A percentile compares a stretch with the other conserved stretches of the same genome.
Conservation (phyloP, 2,329 filamentous ascomycete genomes). For the Cordyceps javanica region DNA sequence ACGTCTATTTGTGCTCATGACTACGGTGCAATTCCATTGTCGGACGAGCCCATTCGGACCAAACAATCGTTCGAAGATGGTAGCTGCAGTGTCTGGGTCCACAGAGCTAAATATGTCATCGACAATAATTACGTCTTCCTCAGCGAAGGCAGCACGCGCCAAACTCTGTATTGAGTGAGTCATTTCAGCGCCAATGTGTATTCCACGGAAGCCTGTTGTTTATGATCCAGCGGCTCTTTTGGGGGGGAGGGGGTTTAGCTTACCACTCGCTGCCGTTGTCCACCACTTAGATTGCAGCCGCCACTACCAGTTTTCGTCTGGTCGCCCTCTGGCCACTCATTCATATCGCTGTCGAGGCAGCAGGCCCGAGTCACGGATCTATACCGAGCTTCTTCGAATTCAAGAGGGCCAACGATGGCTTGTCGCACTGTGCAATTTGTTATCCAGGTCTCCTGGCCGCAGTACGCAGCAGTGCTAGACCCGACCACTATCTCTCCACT, state of each 20-base stretch:
- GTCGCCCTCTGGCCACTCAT: not conserved
- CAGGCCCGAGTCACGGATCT: not conserved
- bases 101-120: constrained; percentile 5
- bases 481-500: not conserved
- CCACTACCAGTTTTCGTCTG: not conserved
- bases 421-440: not conserved
- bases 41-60: not conserved
- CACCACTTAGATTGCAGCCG: constrained; percentile 1
- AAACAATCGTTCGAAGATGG: not conserved
- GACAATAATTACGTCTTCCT: not conserved
- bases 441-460: not conserved
- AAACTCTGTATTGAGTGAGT: not conserved
- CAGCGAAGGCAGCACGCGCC: not conserved
- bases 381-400: not conserved
- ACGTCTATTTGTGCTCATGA: constrained; percentile 4
- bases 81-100: not conserved
- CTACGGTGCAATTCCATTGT: not conserved
- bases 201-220: not conserved
- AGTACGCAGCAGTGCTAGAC: not conserved
- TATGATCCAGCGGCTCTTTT: too few relatives aligned
- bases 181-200: not conserved
- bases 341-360: not conserved
- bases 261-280: constrained; percentile 2
- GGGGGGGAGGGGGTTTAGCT: not conserved
- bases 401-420: not conserved